Percentiles rank a stretch among this genome's conserved stretches.
Conservation (phyloP, 768 basidiomycete genomes). For the Punctularia strigosozonata region DNA sequence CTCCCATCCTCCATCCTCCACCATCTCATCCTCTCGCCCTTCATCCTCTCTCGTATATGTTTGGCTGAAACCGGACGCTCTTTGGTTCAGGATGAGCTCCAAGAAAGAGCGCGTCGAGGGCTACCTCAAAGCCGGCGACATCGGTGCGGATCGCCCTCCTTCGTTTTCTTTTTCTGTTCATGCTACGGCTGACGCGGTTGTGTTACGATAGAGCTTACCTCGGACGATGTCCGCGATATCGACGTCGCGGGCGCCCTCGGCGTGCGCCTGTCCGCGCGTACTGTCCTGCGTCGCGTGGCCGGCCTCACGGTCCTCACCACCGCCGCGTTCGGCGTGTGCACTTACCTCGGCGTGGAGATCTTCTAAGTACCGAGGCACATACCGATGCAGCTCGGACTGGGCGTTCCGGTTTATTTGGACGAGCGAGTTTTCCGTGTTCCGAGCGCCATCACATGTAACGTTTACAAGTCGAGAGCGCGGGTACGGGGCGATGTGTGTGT, state of each 20-base stretch:
- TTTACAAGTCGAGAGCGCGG: too few relatives aligned
- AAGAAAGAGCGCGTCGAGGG: slow-evolving; percentile 54
- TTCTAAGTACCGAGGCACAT: too few relatives aligned
- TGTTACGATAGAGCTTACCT: slow-evolving; percentile 29
- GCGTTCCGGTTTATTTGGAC: too few relatives aligned
- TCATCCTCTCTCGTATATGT: neutral
- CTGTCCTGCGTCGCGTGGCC: slow-evolving; percentile 11
- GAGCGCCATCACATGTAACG: too few relatives aligned
- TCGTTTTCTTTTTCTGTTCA: neutral
- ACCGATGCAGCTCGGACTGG: too few relatives aligned
- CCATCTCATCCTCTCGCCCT: neutral
- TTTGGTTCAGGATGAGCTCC: slow-evolving; percentile 39
- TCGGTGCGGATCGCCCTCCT: slow-evolving; percentile 26
- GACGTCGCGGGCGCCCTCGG: slow-evolving; percentile 44
- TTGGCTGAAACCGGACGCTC: neutral
- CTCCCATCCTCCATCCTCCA: slow-evolving; percentile 3
- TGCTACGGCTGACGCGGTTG: slow-evolving; percentile 1
- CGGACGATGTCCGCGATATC: slow-evolving; percentile 39
- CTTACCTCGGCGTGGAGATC: too few relatives aligned
- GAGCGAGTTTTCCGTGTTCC: too few relatives aligned
- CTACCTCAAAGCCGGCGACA: slow-evolving; percentile 56
- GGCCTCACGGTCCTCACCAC: too few relatives aligned
- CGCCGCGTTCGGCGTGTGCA: too few relatives aligned
- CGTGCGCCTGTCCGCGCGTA: slow-evolving; percentile 10
- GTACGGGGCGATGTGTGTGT: too few relatives aligned